Base-by-base conservation (phyloP, 2,329 filamentous ascomycete species). In the Pseudogymnoascus sp. region DNA sequence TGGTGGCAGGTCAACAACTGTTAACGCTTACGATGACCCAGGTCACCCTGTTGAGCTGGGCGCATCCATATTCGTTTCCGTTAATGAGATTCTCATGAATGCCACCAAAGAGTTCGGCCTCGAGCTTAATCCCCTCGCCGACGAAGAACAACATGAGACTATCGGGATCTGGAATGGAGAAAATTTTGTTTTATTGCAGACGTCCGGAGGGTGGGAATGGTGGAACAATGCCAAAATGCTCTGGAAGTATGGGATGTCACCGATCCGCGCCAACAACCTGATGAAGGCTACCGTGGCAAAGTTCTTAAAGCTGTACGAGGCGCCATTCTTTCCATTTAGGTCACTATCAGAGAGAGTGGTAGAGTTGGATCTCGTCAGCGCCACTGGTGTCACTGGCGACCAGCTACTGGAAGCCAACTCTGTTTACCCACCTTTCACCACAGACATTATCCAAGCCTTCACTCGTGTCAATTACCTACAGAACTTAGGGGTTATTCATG, bases 381-480 rank as follows among this genome's bases (percentile, higher is more conserved):
- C 85, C 0, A 93, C 90, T 0, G 82, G 84, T 0, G 74, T 86
- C 7, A 91, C 92, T 0, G 95, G 93, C 4, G 80, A 86, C 65
- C 84, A 92, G 70, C 89, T 87, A 67, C 78, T 97, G 11, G 79
- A 79, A 26, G 77, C 82, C 40, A 89, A 91, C 69, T 83, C 83
- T 56, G 81, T 83, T 68, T 65, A 74, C 66, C 77, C 80, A 0
- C 73, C 78, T 0, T 97, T 96, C 72, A 80, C 87, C 0, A 83
- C 84, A 13, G 91, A 99, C 61, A 85, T 99, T 59, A 85, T 97
- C 26, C 93, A 97, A 76, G 91, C 93, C 1, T 89, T 87, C 64
- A 97, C 95, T 0, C 83, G 95, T 19, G 93, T 97, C 67, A 97
- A 97, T 75, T 99, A 97, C 76, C 95, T 90, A 0, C 91, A 93